Evolutionary conservation across 2,329 filamentous ascomycete genomes (phyloP).

Genomic region (Hymenoscyphus repandus): DNA sequence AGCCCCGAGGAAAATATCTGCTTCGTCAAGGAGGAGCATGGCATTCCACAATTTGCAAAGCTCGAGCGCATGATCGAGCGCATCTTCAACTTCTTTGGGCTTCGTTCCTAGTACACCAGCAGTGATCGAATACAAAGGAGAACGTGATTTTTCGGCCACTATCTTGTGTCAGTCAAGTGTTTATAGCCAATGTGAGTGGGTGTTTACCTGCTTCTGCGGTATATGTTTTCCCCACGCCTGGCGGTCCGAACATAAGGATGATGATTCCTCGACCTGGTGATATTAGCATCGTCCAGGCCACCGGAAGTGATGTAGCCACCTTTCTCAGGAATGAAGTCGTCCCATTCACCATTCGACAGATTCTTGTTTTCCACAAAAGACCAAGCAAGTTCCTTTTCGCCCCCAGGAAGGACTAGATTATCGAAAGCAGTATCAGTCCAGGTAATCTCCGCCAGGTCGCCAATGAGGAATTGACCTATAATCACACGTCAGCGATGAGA

Average conservation of each 20-base stretch:
- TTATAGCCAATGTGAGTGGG: background rate
- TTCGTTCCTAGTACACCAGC: constrained; percentile 8
- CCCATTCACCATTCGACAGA: constrained; percentile 2
- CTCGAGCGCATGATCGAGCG: constrained; percentile 63
- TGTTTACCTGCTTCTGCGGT: constrained; percentile 4
- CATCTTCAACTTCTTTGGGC: constrained; percentile 36
- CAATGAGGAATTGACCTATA: constrained; percentile 17
- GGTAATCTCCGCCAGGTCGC: background rate
- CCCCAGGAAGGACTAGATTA: constrained; percentile 40
- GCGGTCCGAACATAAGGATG: constrained; percentile 2
- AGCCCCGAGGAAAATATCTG: constrained; percentile 41
- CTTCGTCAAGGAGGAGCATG: constrained; percentile 46
- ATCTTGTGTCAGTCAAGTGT: background rate
- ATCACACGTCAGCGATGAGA: constrained; percentile 15
- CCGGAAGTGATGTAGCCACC: constrained; percentile 1
- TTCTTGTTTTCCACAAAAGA: constrained; percentile 42
- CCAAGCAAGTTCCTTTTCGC: constrained; percentile 41
- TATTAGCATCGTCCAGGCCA: too few species aligned
- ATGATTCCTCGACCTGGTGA: background rate
- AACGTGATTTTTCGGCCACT: constrained; percentile 27
- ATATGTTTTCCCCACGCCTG: constrained; percentile 10
- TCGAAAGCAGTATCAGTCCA: constrained; percentile 40
- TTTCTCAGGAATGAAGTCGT: constrained; percentile 27
- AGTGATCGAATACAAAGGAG: constrained; percentile 31
- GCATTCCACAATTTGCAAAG: constrained; percentile 59